These are phyloP conservation scores for Dissoconium aciculare DNA, from an alignment of 2,329 filamentous ascomycete genomes.

Conservation along the genomic window DNA sequence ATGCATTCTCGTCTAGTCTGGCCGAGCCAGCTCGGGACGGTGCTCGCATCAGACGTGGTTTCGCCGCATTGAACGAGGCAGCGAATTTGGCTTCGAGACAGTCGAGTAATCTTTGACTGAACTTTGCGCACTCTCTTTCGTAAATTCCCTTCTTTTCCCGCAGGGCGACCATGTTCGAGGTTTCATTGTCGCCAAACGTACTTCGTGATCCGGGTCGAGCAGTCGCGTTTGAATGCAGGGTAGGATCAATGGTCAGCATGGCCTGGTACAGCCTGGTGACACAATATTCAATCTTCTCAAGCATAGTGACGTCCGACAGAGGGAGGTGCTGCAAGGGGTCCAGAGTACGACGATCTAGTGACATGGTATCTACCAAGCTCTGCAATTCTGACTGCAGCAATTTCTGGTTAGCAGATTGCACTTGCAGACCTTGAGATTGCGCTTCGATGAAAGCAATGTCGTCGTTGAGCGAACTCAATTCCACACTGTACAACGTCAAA, in stretches of 20 bases:
- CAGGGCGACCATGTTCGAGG: constrained; percentile 78
- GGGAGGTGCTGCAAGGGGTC: constrained; percentile 58
- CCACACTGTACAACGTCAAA: constrained; percentile 84
- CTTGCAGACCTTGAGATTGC: constrained; percentile 89
- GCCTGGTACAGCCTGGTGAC: constrained; percentile 78
- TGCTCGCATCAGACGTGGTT: constrained; percentile 22
- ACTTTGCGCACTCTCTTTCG: constrained; percentile 55
- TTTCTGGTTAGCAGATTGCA: constrained; percentile 94
- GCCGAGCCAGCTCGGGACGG: constrained; percentile 27
- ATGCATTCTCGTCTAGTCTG: constrained; percentile 51
- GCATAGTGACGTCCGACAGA: constrained; percentile 52
- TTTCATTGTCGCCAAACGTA: constrained; percentile 53
- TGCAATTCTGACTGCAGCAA: constrained; percentile 80
- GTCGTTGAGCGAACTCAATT: constrained; percentile 82
- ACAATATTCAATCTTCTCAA: constrained; percentile 63
- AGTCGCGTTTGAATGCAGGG: constrained; percentile 42
- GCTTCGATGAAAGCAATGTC: constrained; percentile 96
- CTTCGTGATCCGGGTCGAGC: constrained; percentile 30
- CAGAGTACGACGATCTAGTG: constrained; percentile 64
- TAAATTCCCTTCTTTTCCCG: constrained; percentile 92
- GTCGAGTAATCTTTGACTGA: constrained; percentile 64
- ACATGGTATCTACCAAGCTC: constrained; percentile 76
- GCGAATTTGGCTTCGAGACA: constrained; percentile 75
- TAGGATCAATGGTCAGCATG: constrained; percentile 83
- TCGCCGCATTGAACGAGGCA: constrained; percentile 47